Percentiles rank a stretch among this genome's conserved stretches.
These are phyloP conservation scores for Phytophthora citricola DNA, from an alignment of 352 stramenopile species.

Conservation along the genomic window DNA sequence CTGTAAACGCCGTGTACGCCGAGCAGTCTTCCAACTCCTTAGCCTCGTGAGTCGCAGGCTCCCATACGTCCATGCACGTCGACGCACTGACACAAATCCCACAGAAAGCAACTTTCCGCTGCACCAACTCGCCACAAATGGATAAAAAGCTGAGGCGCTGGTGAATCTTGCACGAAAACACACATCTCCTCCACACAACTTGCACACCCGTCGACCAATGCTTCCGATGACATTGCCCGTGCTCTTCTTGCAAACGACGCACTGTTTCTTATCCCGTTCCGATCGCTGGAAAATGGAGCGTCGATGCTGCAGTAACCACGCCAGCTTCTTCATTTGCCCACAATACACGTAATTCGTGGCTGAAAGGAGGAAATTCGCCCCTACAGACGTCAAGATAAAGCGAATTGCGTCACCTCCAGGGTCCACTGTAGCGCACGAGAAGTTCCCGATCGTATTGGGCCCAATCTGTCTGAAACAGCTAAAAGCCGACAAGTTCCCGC, in stretches of 20 bases:
- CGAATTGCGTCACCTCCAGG: conserved; percentile 34
- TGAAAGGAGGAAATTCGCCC: conserved; percentile 40
- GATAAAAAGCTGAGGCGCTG: conserved; percentile 46
- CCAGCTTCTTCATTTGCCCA: conserved; percentile 60
- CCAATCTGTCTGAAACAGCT: conserved; percentile 46
- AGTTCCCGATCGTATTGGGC: conserved; percentile 43
- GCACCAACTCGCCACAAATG: conserved; percentile 28
- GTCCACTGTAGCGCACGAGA: conserved; percentile 33
- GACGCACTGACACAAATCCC: conserved; percentile 41
- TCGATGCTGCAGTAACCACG: conserved; percentile 41
- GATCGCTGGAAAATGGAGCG: conserved; percentile 8
- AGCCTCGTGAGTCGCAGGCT: conserved; percentile 27
- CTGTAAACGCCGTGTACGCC: conserved; percentile 14
- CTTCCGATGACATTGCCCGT: conserved; percentile 23
- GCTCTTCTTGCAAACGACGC: conserved; percentile 34
- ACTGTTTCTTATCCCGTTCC: conserved; percentile 7
- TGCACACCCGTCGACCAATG: conserved; percentile 30
- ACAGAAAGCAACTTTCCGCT: conserved; percentile 46
- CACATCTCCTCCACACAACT: conserved; percentile 36
- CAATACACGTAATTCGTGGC: conserved; percentile 47
- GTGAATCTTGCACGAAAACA: conserved; percentile 45
- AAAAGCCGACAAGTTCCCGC: conserved; percentile 46
- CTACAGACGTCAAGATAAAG: conserved; percentile 26
- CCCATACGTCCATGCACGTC: conserved; percentile 32
- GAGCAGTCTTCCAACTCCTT: conserved; percentile 24